A percentile compares a stretch with the other conserved stretches of the same genome.
Conservation (phyloP, 352 stramenopile genomes). For the Globisporangium nagaii region DNA sequence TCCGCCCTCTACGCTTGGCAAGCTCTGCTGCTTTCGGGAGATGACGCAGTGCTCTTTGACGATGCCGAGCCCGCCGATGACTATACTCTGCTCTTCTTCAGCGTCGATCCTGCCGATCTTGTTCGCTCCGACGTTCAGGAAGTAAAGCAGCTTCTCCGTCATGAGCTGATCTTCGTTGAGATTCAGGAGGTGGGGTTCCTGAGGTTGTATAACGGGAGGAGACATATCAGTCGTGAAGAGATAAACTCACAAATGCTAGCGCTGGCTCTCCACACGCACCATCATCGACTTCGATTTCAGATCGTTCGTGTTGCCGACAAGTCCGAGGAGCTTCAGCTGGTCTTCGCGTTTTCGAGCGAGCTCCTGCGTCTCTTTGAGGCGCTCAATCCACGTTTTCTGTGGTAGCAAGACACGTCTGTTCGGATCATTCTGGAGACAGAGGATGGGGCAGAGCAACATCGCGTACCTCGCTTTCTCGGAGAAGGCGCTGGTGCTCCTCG, state of each 20-base stretch:
- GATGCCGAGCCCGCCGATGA: conserved; percentile 74
- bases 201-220: background rate
- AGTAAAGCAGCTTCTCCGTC: conserved; percentile 80
- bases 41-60: conserved; percentile 71
- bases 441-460: background rate
- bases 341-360: conserved; percentile 76
- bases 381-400: conserved; percentile 78
- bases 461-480: conserved; percentile 67
- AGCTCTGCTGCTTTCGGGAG: conserved; percentile 6
- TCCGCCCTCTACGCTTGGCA: background rate
- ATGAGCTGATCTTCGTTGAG: conserved; percentile 86
- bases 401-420: background rate
- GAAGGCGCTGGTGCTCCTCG: conserved; percentile 69
- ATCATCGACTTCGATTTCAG: conserved; percentile 49
- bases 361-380: conserved; percentile 77
- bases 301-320: conserved; percentile 54
- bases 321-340: conserved; percentile 61
- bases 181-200: conserved; percentile 81
- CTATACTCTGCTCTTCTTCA: conserved; percentile 63
- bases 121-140: conserved; percentile 53
- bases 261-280: conserved; percentile 11
- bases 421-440: background rate
- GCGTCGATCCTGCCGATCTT: conserved; percentile 65
- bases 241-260: background rate
- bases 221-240: background rate